Percentiles rank a stretch among this genome's conserved stretches.
phyloP scores from a whole-genome alignment of 2,329 filamentous ascomycete genomes.

The Penicillium italicum region DNA sequence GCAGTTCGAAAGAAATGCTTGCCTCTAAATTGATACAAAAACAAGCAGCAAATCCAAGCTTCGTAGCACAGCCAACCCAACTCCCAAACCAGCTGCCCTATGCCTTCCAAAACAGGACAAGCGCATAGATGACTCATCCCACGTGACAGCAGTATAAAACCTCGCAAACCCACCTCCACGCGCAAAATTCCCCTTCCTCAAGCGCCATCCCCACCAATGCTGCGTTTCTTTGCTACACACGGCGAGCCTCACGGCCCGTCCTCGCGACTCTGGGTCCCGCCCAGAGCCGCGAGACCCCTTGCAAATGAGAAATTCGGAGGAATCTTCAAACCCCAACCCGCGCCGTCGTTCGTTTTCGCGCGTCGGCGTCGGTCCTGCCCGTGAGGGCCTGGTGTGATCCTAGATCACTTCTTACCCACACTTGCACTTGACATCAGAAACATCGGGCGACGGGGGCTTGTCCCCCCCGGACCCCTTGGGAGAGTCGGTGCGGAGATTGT shows the following conservation, averaged over 20 bases:
- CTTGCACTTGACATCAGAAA: slow-evolving; percentile 92
- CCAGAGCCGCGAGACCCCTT: slow-evolving; percentile 27
- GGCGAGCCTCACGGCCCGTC: slow-evolving; percentile 42
- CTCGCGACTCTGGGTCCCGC: slow-evolving; percentile 14
- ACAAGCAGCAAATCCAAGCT: neutral
- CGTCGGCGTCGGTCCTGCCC: slow-evolving; percentile 57
- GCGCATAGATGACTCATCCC: slow-evolving; percentile 13
- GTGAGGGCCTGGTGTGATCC: slow-evolving; percentile 79
- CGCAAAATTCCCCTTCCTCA: slow-evolving; percentile 40
- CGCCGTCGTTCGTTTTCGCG: slow-evolving; percentile 32
- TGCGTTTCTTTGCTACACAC: slow-evolving; percentile 93
- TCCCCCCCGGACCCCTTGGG: slow-evolving; percentile 62
- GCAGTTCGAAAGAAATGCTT: neutral
- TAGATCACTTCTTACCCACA: slow-evolving; percentile 48
- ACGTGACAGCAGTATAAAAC: slow-evolving; percentile 12
- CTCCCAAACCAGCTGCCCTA: neutral
- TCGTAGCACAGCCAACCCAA: neutral
- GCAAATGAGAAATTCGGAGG: slow-evolving; percentile 99
- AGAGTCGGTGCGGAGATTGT: slow-evolving; percentile 94
- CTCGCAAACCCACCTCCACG: neutral
- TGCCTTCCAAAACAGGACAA: slow-evolving; percentile 3
- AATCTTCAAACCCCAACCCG: slow-evolving; percentile 67
- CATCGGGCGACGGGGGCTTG: slow-evolving; percentile 59
- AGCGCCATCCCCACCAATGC: slow-evolving; percentile 85
- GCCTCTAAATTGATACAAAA: no score